phyloP scores from a whole-genome alignment of 768 basidiomycete genomes.

The Lactarius psammicola region DNA sequence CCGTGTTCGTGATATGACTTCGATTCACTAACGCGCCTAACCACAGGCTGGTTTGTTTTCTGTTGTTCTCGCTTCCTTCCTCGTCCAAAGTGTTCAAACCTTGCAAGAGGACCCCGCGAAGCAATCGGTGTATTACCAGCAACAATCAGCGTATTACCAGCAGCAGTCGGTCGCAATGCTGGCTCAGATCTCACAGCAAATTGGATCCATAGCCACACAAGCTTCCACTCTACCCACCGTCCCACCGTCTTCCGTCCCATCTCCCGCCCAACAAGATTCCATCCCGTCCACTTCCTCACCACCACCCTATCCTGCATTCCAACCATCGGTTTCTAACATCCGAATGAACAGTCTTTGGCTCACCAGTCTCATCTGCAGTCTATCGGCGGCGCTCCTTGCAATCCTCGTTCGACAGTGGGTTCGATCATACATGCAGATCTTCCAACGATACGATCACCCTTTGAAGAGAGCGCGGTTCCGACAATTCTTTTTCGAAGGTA shows the following conservation, averaged over 20 bases:
- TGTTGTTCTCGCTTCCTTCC: background rate
- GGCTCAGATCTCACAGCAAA: background rate
- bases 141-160: background rate
- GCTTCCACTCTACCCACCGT: too few relatives aligned
- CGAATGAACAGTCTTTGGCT: background rate
- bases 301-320: background rate
- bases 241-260: background rate
- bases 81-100: background rate
- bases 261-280: background rate
- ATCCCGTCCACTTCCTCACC: background rate
- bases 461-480: background rate
- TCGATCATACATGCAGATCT: background rate
- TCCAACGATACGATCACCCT: background rate
- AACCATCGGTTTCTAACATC: background rate
- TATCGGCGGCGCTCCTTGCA: background rate
- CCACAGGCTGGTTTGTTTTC: background rate
- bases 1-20: background rate
- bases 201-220: background rate
- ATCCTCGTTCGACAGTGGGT: background rate
- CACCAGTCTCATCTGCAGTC: background rate
- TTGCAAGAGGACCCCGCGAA: background rate
- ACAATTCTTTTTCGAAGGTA: background rate
- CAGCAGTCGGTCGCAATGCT: background rate
- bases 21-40: background rate
- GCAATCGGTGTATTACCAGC: too few relatives aligned